Evolutionary conservation across 495 filamentous ascomycete genomes (phyloP).

Genomic region (Neurospora tetraspora): DNA sequence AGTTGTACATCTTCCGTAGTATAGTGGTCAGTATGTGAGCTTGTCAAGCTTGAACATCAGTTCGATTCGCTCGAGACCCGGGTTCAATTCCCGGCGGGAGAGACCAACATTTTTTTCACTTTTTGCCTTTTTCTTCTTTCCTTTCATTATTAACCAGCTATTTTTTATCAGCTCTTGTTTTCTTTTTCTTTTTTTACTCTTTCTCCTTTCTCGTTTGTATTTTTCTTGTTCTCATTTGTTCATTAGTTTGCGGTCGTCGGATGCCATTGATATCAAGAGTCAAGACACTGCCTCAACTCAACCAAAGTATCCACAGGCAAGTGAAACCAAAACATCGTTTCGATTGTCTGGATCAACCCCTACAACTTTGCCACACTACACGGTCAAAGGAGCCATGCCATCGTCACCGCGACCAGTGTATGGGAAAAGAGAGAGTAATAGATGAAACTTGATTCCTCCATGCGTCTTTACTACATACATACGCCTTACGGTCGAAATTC

Average conservation of each 20-base stretch:
- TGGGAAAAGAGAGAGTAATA: neutral
- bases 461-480: too few species aligned
- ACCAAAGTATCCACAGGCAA: neutral
- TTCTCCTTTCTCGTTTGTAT: neutral
- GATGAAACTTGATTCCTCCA: neutral
- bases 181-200: neutral
- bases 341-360: neutral
- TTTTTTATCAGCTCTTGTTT: neutral
- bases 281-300: neutral
- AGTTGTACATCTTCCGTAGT: neutral
- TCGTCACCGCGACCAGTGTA: too few species aligned
- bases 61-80: neutral
- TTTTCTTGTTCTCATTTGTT: neutral
- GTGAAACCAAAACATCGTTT: neutral
- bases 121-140: neutral
- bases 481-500: too few species aligned
- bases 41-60: neutral
- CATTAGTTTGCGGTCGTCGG: neutral
- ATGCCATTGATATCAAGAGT: neutral
- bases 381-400: too few species aligned
- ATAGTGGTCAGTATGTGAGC: neutral
- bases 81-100: neutral
- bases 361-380: too few species aligned
- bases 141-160: neutral
- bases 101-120: neutral